A percentile compares a stretch with the other conserved stretches of the same genome.
Evolutionary conservation across 192 early-diverging fungal genomes (phyloP).

Genomic region (Gigaspora rosea): DNA sequence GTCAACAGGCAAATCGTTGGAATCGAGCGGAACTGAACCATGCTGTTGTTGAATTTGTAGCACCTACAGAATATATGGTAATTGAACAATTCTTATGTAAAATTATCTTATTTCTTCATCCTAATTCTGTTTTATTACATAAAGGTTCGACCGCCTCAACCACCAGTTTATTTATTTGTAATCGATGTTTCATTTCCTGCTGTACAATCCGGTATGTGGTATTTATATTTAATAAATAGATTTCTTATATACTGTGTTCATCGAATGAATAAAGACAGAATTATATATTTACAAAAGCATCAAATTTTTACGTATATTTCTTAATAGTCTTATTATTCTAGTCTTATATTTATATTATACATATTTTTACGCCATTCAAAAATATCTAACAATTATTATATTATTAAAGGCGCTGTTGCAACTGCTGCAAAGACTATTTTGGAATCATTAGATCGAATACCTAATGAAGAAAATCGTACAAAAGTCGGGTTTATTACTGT

Average conservation of each 20-base stretch:
- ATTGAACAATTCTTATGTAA: not conserved
- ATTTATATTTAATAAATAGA: too few relatives aligned
- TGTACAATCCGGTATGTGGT: slow-evolving; percentile 66
- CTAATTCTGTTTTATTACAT: not conserved
- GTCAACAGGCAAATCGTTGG: slow-evolving; percentile 83
- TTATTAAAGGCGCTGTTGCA: slow-evolving; percentile 67
- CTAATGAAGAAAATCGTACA: slow-evolving; percentile 86
- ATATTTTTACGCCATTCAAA: too few relatives aligned
- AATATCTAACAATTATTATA: not conserved
- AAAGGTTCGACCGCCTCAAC: slow-evolving; percentile 89
- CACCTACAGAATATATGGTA: slow-evolving; percentile 97
- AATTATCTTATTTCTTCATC: not conserved
- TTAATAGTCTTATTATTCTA: too few relatives aligned
- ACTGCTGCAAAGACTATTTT: slow-evolving; percentile 80
- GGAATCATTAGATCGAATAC: slow-evolving; percentile 79
- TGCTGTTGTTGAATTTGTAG: slow-evolving; percentile 90
- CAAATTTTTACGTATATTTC: too few relatives aligned
- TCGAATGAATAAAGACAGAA: too few relatives aligned
- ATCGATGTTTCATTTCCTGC: slow-evolving; percentile 94
- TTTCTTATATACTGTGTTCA: too few relatives aligned
- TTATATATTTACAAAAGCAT: too few relatives aligned
- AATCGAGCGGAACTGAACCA: slow-evolving; percentile 86
- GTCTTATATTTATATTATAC: too few relatives aligned
- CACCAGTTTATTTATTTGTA: slow-evolving; percentile 89
- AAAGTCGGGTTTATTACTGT: slow-evolving; percentile 90